phyloP scores from a whole-genome alignment of 2,329 filamentous ascomycete species.

The Pseudogymnoascus pannorum region DNA sequence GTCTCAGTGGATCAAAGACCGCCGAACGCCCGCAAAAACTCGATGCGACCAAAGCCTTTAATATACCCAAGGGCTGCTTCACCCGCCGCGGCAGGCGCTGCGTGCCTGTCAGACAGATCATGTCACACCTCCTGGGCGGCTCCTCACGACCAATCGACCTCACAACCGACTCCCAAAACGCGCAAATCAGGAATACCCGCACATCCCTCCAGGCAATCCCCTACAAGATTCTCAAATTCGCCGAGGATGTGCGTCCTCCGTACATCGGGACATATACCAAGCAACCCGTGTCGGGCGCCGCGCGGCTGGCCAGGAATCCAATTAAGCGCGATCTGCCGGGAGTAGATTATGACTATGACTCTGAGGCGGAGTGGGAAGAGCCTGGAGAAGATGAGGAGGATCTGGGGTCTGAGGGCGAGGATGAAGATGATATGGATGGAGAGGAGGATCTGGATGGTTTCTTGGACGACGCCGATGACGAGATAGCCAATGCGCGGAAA shows the following conservation, averaged over 20 bases:
- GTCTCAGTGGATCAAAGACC: slow-evolving; percentile 40
- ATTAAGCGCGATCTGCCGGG: slow-evolving; percentile 46
- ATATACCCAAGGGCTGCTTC: slow-evolving; percentile 32
- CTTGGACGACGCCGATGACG: slow-evolving; percentile 62
- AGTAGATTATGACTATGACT: slow-evolving; percentile 77
- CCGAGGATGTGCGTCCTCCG: slow-evolving; percentile 57
- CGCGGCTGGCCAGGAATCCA: slow-evolving; percentile 47
- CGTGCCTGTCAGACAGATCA: slow-evolving; percentile 25
- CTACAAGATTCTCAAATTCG: slow-evolving; percentile 37
- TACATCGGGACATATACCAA: slow-evolving; percentile 65
- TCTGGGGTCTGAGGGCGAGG: slow-evolving; percentile 53
- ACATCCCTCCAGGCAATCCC: slow-evolving; percentile 21
- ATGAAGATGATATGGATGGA: slow-evolving; percentile 58
- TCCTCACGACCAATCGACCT: slow-evolving; percentile 25
- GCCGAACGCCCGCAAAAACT: slow-evolving; percentile 38
- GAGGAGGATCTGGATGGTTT: slow-evolving; percentile 63
- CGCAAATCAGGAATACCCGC: slow-evolving; percentile 22
- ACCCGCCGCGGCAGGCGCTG: slow-evolving; percentile 36
- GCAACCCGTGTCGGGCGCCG: slow-evolving; percentile 37
- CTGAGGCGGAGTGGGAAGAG: slow-evolving; percentile 77
- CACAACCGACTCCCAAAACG: slow-evolving; percentile 26
- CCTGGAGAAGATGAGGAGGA: slow-evolving; percentile 53
- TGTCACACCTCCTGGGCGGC: slow-evolving; percentile 23
- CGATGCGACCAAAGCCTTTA: slow-evolving; percentile 39
- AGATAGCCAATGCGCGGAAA: slow-evolving; percentile 42